Conservation (phyloP, 2,329 filamentous ascomycete species). For the Daldinia eschscholtzii region DNA sequence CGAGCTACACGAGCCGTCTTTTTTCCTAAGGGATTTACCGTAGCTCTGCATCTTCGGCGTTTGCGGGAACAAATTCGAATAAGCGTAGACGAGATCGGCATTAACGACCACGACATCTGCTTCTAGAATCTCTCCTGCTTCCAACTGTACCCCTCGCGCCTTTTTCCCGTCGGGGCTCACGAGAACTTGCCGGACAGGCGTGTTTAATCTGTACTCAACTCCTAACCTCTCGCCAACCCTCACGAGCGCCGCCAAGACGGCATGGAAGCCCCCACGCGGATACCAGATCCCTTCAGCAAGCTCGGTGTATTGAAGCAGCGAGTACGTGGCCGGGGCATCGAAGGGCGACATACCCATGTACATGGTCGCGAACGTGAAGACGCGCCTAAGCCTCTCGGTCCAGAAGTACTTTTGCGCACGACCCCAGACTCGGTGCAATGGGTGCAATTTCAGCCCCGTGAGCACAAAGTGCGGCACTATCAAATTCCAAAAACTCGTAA, state of each 20-base stretch:
- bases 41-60: slow-evolving; percentile 50
- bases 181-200: slow-evolving; percentile 68
- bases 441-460: slow-evolving; percentile 72
- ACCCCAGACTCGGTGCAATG: slow-evolving; percentile 77
- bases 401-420: slow-evolving; percentile 76
- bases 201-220: slow-evolving; percentile 72
- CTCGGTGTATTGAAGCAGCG: slow-evolving; percentile 80
- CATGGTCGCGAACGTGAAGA: slow-evolving; percentile 85
- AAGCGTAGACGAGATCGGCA: slow-evolving; percentile 80
- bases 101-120: slow-evolving; percentile 79
- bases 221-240: slow-evolving; percentile 72
- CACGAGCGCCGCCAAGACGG: slow-evolving; percentile 72
- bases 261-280: slow-evolving; percentile 77
- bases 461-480: slow-evolving; percentile 68
- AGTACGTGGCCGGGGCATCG: slow-evolving; percentile 80
- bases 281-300: slow-evolving; percentile 83
- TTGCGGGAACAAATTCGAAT: slow-evolving; percentile 75
- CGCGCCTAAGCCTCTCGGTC: slow-evolving; percentile 75
- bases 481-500: slow-evolving; percentile 70
- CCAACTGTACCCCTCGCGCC: slow-evolving; percentile 70
- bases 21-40: slow-evolving; percentile 58
- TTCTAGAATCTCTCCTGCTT: slow-evolving; percentile 67
- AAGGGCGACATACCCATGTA: slow-evolving; percentile 87
- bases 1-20: slow-evolving; percentile 75
- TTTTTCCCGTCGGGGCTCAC: slow-evolving; percentile 64